Percentiles rank a stretch among this genome's conserved stretches.
phyloP scores from a whole-genome alignment of 371 early-diverging fungal genomes.

The Hamiltosporidium tvaerminnensis region DNA sequence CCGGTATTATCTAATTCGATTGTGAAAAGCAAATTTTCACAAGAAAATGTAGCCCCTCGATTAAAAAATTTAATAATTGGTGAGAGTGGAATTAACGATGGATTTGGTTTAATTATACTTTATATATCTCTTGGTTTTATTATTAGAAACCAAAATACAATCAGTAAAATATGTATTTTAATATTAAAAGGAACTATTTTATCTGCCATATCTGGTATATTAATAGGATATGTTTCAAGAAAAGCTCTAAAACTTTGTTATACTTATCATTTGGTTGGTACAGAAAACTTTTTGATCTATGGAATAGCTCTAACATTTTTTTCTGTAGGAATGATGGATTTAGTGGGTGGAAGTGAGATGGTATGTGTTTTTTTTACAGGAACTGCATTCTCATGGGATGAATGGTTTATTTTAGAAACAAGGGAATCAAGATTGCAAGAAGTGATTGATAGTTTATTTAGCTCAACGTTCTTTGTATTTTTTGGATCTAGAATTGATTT shows the following conservation, averaged over 20 bases:
- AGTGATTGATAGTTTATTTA: conserved; percentile 67
- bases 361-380: conserved; percentile 74
- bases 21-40: conserved; percentile 79
- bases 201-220: not conserved
- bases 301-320: conserved; percentile 66
- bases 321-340: conserved; percentile 60
- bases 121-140: conserved; percentile 15
- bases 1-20: conserved; percentile 78
- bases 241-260: conserved; percentile 60
- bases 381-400: conserved; percentile 58
- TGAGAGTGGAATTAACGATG: conserved; percentile 57
- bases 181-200: conserved; percentile 51
- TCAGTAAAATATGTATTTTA: not conserved
- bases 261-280: conserved; percentile 63
- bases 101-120: conserved; percentile 58
- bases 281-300: conserved; percentile 67
- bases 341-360: conserved; percentile 66
- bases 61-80: conserved; percentile 65
- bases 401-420: conserved; percentile 54
- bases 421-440: conserved; percentile 41
- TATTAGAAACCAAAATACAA: conserved; percentile 2
- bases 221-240: conserved; percentile 61
- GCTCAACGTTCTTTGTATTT: conserved; percentile 69
- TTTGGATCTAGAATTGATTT: conserved; percentile 61
- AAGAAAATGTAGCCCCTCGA: conserved; percentile 62